Evolutionary conservation across 1,284 basidiomycete genomes (phyloP).

Genomic region (Cutaneotrichosporon dermatis): DNA sequence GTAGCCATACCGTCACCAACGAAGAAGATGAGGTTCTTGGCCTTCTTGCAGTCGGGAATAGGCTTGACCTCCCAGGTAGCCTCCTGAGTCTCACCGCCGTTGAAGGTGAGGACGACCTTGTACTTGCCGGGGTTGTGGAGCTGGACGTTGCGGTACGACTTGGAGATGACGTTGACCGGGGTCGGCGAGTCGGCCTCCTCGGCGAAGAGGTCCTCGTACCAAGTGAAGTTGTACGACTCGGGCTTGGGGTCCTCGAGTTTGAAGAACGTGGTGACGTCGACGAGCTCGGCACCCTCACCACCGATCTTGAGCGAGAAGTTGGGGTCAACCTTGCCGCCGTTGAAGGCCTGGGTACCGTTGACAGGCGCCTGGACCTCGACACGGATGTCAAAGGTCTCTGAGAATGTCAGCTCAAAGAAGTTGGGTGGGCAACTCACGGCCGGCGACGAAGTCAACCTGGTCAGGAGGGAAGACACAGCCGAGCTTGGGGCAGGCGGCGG

Average conservation of each 20-base stretch:
- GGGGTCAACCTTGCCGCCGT: constrained; percentile 40
- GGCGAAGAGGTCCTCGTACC: constrained; percentile 47
- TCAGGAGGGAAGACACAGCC: constrained; percentile 48
- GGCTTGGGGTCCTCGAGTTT: constrained; percentile 29
- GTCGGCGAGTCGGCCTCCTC: constrained; percentile 36
- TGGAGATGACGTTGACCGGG: constrained; percentile 48
- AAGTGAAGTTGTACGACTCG: constrained; percentile 40
- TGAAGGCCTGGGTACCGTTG: constrained; percentile 49
- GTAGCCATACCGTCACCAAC: constrained; percentile 47
- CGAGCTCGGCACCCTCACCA: constrained; percentile 31
- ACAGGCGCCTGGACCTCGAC: constrained; percentile 49
- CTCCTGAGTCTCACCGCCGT: constrained; percentile 33
- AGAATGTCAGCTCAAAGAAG: neutral
- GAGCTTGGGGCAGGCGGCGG: constrained; percentile 45
- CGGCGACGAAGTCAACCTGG: constrained; percentile 43
- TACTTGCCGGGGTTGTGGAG: constrained; percentile 39
- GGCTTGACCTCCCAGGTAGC: constrained; percentile 39
- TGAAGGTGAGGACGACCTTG: constrained; percentile 31
- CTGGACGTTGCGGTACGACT: constrained; percentile 46
- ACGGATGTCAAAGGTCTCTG: constrained; percentile 43
- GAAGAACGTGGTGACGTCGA: constrained; percentile 45
- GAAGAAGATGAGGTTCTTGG: constrained; percentile 50
- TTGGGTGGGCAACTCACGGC: constrained; percentile 23
- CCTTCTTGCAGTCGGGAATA: constrained; percentile 34
- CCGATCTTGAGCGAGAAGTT: constrained; percentile 44